Evolutionary conservation across 345 rosid species (phyloP), one percentile per base, ranked within the genome.

Genomic region (Hypericum perforatum): DNA sequence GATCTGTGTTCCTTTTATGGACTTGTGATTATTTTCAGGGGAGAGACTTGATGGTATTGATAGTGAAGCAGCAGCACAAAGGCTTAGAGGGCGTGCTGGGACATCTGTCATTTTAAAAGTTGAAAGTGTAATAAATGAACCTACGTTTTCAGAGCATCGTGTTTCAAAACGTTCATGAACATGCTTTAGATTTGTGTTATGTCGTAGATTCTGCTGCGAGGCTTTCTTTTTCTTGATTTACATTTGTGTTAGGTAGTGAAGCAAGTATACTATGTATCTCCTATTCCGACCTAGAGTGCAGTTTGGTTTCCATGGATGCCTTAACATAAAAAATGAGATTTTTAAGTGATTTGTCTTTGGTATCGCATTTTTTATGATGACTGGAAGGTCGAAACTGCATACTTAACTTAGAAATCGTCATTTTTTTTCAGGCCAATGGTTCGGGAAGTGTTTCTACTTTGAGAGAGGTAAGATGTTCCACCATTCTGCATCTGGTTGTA

Each of bases 81-180:
- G 75, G 70, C 95, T 89, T 48, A 84, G 97, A 72, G 97, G 97
- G 54, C 66, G 65, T 46, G 90, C 73, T 37, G 97, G 95, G 63
- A 85, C 97, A 53, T 72, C 76, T 1, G 95, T 89, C 37, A 79
- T 76, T 14, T 73, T 89, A 45, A 89, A 85, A 76, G 59, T 89
- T 36, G 82, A 76, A 57, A 76, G 62, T 46, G 95, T 84, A 79
- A 73, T 59, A 16, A 37, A 55, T 42, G 5, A 49, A 43, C 37
- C 56, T 60, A 52, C 11, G 37, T 41, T 45, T 36, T 29, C 7
- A 8, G 29, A 16, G 6, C 9, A 3, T 5, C 45, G 7, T 42
- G 15, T 22, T 54, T 45, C 22, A 9, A 5, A 42, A 16, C 36
- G 52, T 40, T 12, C 54, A 9, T 49, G 49, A 40, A 16, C 61